Evolutionary conservation across 495 filamentous ascomycete genomes (phyloP).

Genomic region (Aspergillus leporis): DNA sequence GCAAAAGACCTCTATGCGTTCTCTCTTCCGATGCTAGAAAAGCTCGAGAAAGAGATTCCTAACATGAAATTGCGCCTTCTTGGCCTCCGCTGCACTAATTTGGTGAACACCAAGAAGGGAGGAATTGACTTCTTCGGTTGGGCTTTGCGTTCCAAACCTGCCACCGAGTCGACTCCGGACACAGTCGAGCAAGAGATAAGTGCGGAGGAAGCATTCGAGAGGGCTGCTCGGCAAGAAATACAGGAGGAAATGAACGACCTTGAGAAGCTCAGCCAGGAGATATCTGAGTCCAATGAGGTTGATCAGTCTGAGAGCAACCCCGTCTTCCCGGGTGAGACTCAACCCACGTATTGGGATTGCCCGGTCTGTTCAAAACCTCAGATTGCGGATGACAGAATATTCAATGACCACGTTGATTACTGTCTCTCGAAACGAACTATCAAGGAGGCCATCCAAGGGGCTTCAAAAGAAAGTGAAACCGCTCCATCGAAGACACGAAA

Average conservation of each 20-base stretch:
- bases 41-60: slow-evolving; percentile 83
- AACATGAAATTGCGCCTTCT: slow-evolving; percentile 81
- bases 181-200: slow-evolving; percentile 62
- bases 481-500: slow-evolving; percentile 25
- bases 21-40: slow-evolving; percentile 78
- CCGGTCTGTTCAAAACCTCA: slow-evolving; percentile 81
- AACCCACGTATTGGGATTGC: slow-evolving; percentile 71
- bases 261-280: slow-evolving; percentile 64
- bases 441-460: slow-evolving; percentile 68
- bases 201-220: slow-evolving; percentile 70
- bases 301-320: not conserved
- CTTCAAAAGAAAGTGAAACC: slow-evolving; percentile 17
- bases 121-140: slow-evolving; percentile 79
- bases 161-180: not conserved
- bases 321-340: slow-evolving; percentile 3
- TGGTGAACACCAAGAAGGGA: slow-evolving; percentile 80
- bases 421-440: slow-evolving; percentile 88
- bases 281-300: slow-evolving; percentile 15
- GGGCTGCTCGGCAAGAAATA: slow-evolving; percentile 60
- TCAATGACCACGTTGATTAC: slow-evolving; percentile 94
- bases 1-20: slow-evolving; percentile 85
- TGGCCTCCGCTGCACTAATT: slow-evolving; percentile 82
- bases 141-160: slow-evolving; percentile 22
- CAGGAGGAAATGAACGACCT: slow-evolving; percentile 66
- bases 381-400: slow-evolving; percentile 68